These are phyloP conservation scores for Handroanthus guayacan DNA, from an alignment of 257 asterid species.

Conservation along the genomic window DNA sequence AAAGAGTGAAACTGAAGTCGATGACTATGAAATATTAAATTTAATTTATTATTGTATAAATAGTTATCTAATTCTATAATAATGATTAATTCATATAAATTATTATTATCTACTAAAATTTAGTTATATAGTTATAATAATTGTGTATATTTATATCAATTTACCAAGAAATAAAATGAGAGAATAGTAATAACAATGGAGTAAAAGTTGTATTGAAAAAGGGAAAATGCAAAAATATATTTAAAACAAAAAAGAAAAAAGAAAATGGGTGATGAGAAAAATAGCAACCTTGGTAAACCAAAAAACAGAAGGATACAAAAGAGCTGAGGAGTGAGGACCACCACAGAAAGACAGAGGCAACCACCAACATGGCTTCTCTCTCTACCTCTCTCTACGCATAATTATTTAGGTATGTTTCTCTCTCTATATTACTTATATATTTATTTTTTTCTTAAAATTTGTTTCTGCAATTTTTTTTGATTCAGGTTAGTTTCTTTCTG, in stretches of 20 bases:
- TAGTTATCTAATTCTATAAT: no score
- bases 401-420: slow-evolving; percentile 42
- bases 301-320: slow-evolving; percentile 41
- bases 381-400: slow-evolving; percentile 49
- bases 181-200: neutral
- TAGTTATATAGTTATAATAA: no score
- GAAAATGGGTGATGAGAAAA: slow-evolving; percentile 34
- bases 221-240: neutral
- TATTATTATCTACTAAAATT: no score
- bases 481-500: slow-evolving; percentile 5
- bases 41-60: no score
- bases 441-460: neutral
- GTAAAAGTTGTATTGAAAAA: neutral
- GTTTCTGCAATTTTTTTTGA: slow-evolving; percentile 27
- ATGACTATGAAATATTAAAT: no score
- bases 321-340: slow-evolving; percentile 57
- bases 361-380: slow-evolving; percentile 53
- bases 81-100: no score
- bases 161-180: neutral
- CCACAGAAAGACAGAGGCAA: slow-evolving; percentile 46
- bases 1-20: no score
- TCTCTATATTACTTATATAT: slow-evolving; percentile 31
- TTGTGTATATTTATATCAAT: neutral
- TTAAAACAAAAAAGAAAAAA: neutral
- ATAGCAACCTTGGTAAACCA: slow-evolving; percentile 33